Evolutionary conservation across 768 basidiomycete species (phyloP).

Genomic region (Leccinum disarticulatum): DNA sequence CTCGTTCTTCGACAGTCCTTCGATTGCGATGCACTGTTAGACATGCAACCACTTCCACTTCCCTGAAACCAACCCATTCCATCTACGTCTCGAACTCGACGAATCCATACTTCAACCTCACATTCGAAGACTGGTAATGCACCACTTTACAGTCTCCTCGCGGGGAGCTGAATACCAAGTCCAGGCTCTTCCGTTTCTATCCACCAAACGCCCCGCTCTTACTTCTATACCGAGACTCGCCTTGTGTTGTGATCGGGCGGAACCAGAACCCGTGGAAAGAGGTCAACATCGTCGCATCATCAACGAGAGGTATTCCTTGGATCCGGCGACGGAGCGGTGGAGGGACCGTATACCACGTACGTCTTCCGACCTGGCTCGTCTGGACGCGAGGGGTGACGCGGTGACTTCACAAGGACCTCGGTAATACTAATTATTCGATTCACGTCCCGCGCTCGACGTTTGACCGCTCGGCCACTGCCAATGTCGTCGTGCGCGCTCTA

Average conservation of each 20-base stretch:
- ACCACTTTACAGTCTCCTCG: conserved; percentile 25
- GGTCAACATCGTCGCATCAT: conserved; percentile 69
- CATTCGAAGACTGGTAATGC: conserved; percentile 85
- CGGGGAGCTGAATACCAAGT: conserved; percentile 18
- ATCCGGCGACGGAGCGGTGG: conserved; percentile 89
- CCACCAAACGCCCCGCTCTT: conserved; percentile 67
- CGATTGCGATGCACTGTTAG: conserved; percentile 8
- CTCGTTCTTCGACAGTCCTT: neutral
- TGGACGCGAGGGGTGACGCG: neutral
- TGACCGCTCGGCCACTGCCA: conserved; percentile 73
- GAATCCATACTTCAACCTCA: conserved; percentile 87
- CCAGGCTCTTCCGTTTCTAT: conserved; percentile 80
- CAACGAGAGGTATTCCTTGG: conserved; percentile 60
- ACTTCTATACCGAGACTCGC: conserved; percentile 82
- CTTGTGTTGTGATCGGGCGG: conserved; percentile 90
- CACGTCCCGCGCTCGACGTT: conserved; percentile 82
- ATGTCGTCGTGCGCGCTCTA: conserved; percentile 76
- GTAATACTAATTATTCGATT: conserved; percentile 97
- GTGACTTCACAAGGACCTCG: conserved; percentile 66
- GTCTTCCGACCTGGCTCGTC: conserved; percentile 25
- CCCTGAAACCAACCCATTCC: conserved; percentile 41
- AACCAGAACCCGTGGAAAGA: conserved; percentile 99
- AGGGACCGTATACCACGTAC: conserved; percentile 94
- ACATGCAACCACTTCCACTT: conserved; percentile 14
- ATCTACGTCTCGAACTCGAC: conserved; percentile 76